phyloP scores from a whole-genome alignment of 129 eudicot genomes.

The Tagetes patula region DNA sequence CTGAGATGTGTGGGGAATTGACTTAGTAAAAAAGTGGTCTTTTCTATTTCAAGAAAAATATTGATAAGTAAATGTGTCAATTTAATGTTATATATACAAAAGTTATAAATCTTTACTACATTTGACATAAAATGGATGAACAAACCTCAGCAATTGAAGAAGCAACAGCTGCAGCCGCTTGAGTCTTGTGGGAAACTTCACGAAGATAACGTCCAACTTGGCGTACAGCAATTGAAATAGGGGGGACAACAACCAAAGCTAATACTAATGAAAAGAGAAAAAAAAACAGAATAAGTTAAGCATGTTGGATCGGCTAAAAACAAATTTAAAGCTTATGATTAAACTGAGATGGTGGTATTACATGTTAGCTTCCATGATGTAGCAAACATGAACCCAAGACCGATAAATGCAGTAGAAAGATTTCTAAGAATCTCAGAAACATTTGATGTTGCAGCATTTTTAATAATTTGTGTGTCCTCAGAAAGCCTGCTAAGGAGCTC shows the following conservation, averaged over 20 bases:
- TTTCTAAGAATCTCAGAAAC: constrained; percentile 39
- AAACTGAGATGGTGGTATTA: constrained; percentile 21
- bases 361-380: constrained; percentile 96
- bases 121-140: not conserved
- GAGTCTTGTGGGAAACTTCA: constrained; percentile 89
- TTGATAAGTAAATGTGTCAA: not conserved
- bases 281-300: constrained; percentile 11
- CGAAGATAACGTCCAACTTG: constrained; percentile 89
- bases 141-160: constrained; percentile 94
- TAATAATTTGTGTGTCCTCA: constrained; percentile 78
- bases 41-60: not conserved
- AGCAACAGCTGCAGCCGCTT: constrained; percentile 96
- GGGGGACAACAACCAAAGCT: constrained; percentile 84
- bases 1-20: not conserved
- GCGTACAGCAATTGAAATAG: constrained; percentile 71
- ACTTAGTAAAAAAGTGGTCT: not conserved
- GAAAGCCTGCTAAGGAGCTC: constrained; percentile 82
- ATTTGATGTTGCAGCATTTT: constrained; percentile 48
- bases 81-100: constrained; percentile 6
- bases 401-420: constrained; percentile 55
- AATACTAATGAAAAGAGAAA: constrained; percentile 49
- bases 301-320: not conserved
- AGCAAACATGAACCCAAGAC: constrained; percentile 87
- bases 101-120: not conserved
- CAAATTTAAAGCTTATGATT: not conserved